Percentiles rank a stretch among this genome's conserved stretches.
These are phyloP conservation scores for Zymoseptoria ardabiliae DNA, from an alignment of 2,329 filamentous ascomycete species.

Conservation along the genomic window DNA sequence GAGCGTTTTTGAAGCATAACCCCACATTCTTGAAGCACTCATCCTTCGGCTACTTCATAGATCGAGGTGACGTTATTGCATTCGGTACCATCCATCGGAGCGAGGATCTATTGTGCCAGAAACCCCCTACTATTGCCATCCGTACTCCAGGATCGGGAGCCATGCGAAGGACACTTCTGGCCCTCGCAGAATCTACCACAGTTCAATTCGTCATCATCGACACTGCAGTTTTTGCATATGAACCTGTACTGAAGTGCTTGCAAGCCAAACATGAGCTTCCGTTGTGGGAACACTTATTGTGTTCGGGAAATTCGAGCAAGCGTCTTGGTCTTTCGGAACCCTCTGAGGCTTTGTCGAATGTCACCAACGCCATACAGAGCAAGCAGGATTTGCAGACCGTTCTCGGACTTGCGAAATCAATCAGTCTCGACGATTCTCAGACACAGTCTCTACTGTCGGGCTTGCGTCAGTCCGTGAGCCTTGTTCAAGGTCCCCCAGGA, in stretches of 20 bases:
- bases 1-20: constrained; percentile 42
- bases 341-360: neutral
- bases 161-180: constrained; percentile 42
- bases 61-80: constrained; percentile 45
- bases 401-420: constrained; percentile 26
- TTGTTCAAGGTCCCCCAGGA: constrained; percentile 67
- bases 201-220: constrained; percentile 52
- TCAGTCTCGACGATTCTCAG: constrained; percentile 49
- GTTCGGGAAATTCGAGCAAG: constrained; percentile 9
- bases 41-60: constrained; percentile 55
- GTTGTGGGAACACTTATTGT: constrained; percentile 48
- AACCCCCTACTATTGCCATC: constrained; percentile 44
- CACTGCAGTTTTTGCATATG: constrained; percentile 60
- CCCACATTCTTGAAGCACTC: constrained; percentile 50
- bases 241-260: constrained; percentile 56
- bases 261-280: constrained; percentile 51
- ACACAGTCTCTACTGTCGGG: constrained; percentile 48
- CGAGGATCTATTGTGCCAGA: constrained; percentile 36
- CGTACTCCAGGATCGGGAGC: constrained; percentile 44
- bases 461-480: constrained; percentile 46
- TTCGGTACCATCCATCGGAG: constrained; percentile 55
- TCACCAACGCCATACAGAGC: neutral
- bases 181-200: constrained; percentile 30
- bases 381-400: constrained; percentile 28
- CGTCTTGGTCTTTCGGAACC: constrained; percentile 1